Evolutionary conservation across 2,329 filamentous ascomycete genomes (phyloP).

Genomic region (Epichloe gansuensis): DNA sequence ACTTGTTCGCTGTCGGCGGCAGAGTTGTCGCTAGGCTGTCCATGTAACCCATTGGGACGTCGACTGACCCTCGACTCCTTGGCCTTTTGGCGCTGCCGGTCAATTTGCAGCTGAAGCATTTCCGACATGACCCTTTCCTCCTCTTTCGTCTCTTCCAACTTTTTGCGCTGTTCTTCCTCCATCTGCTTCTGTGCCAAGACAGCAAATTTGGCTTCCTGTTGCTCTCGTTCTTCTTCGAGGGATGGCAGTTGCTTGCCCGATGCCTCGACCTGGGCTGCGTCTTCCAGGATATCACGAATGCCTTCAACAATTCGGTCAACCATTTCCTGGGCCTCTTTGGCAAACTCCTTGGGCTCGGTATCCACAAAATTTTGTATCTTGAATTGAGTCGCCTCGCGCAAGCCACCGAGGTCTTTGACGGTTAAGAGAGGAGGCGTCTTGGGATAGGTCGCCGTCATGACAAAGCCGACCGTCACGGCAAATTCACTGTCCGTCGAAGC

Average conservation of each 20-base stretch:
- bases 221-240: constrained; percentile 76
- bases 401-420: constrained; percentile 47
- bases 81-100: constrained; percentile 49
- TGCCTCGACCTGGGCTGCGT: constrained; percentile 67
- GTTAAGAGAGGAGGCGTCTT: constrained; percentile 65
- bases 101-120: constrained; percentile 60
- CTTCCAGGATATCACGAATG: constrained; percentile 67
- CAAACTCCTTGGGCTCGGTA: constrained; percentile 41
- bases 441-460: constrained; percentile 82
- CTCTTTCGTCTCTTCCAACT: constrained; percentile 45
- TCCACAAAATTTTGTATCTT: constrained; percentile 55
- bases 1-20: constrained; percentile 25
- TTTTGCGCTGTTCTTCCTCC: constrained; percentile 39
- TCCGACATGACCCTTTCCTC: constrained; percentile 58
- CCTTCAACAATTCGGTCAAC: constrained; percentile 53
- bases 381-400: constrained; percentile 58
- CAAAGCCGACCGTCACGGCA: constrained; percentile 58
- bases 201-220: constrained; percentile 61
- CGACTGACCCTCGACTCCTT: constrained; percentile 53
- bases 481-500: constrained; percentile 61
- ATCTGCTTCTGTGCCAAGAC: constrained; percentile 44
- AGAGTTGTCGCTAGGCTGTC: constrained; percentile 16
- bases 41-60: constrained; percentile 26
- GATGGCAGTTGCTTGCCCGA: constrained; percentile 68
- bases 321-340: constrained; percentile 42